Base-by-base conservation (phyloP, 805 yeast genomes). In the Saccharomycopsis schoenii region DNA sequence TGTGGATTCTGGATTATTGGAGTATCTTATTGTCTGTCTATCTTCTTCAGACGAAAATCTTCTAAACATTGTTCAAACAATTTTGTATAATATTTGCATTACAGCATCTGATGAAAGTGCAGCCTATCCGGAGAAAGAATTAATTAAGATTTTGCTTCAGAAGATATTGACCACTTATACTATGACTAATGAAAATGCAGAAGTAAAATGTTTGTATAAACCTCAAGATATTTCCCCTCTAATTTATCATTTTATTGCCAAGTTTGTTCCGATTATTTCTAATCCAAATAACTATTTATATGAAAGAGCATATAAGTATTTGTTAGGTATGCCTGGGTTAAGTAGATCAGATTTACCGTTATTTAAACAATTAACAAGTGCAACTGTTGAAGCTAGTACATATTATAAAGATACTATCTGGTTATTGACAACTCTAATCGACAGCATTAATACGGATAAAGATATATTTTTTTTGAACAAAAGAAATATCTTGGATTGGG, bases 201-300 rank as follows among this genome's bases (percentile, higher is more conserved):
- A 47, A 47, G 42, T 5, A 10, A 8, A 15, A 17, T 17, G 8
- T 55, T 24, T 55, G 19, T 15, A 25, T 15, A 54, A 60, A 1
- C 21, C 67, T 9, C 59, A 62, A 2, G 69, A 67, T 1, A 62
- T 80, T 5, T 67, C 83, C 0, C 78, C 84, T 2, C 64, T 86
- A 17, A 74, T 84, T n/a, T 80, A 86, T 72, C 73, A 76, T 17
- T 69, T 83, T 60, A 71, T 85, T 47, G 80, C 89, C 0, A 78
- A 80, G 58, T 69, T 90, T 43, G 73, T 83, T 3, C 80, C 82
- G 2, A 75, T 89, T 1, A 69, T 89, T 61, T 70, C 77, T 5
- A 83, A 85, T 63, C 97, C 97, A 0, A 82, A 84, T 0, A 93
- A 89, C 64, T 79, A 78, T 66, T 70, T 93, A 21, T 88, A 86